Evolutionary conservation across 2,329 filamentous ascomycete species (phyloP), one percentile per base, ranked within the genome.

Genomic region (Drechslerella coelobrocha): DNA sequence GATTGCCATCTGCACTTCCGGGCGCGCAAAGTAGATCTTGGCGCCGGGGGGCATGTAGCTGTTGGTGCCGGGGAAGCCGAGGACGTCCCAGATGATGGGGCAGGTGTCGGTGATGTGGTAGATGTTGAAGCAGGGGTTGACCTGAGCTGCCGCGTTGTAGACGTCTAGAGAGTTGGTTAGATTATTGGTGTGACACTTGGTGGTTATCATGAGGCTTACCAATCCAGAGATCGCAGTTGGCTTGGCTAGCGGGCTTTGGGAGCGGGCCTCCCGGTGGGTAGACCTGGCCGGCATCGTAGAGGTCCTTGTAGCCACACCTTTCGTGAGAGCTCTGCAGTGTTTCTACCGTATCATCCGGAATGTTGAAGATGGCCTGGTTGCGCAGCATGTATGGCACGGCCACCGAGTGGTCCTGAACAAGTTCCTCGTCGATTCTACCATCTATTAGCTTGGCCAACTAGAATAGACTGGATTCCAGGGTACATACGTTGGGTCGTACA

Each of bases 71-170:
- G 73, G 73, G 55, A 73, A 74, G 12, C 74, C 74, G 8, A 75
- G 68, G 21, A 76, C 75, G 34, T 77, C 74, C 71, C 73, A 77
- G 2, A 75, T 75, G 27, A 78, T 59, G 0, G 82, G 82, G 74
- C 82, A 84, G 14, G 78, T 89, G 2, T 85, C 86, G 1, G 85
- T 85, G 12, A 93, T 84, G 54, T 89, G 85, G 79, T 93, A 94
- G 9, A 90, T 81, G 77, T 91, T 86, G 79, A 89, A 95, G 81
- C 91, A 94, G 0, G 90, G 90, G 79, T 94, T 94, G 31, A 85
- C 78, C 0, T 80, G 76, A 2, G 81, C 72, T 6, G 83, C 83
- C 27, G 85, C 87, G 0, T 81, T 73, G 74, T 80, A 81, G 27
- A 90, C 83, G 21, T 83, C 80, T 63, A 23, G 19, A 29, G 29